Evolutionary conservation across 140 eudicot genomes (phyloP), one percentile per base, ranked within the genome.

Genomic region (Stevia rebaudiana): DNA sequence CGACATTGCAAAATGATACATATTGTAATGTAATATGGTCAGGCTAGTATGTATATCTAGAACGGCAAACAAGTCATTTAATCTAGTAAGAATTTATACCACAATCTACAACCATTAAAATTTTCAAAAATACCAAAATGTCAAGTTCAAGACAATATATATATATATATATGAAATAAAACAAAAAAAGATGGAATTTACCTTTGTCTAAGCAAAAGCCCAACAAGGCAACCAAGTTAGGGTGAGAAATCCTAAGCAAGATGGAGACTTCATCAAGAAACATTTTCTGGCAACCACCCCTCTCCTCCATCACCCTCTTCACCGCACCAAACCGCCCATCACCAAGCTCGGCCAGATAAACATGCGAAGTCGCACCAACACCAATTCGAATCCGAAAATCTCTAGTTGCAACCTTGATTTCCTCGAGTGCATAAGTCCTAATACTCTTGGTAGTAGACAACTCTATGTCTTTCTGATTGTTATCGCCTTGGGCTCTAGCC

Each of bases 181-280:
- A 23, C n/a, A 51, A 9, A 51, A 51, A 51, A 51, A 53, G 35
- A 1, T 65, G 31, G 49, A 46, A 12, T 68, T 55, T 61, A 84
- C 95, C 95, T 84, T 84, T 78, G 53, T 87, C 95, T 71, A 87
- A 51, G 84, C 95, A 87, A 69, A 87, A 87, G 0, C 92, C 95
- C 83, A 87, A 54, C 67, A 87, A 69, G 19, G 84, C 91, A 55
- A 84, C 92, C 81, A 87, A 73, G 61, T 81, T 87, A 50, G 95
- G 95, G 56, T 87, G 95, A 51, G 89, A 84, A 46, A 87, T 87
- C 86, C 95, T 84, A 13, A 87, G 88, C 86, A 87, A 63, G 63
- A 87, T 82, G 19, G 95, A 87, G 23, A 87, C 86, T 70, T 87
- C 95, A 75, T 87, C 92, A 74, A 87, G 72, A 72, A 87, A 87